Evolutionary conservation across 805 yeast species (phyloP), one percentile per base, ranked within the genome.

Genomic region (Candida methanosorbosa): DNA sequence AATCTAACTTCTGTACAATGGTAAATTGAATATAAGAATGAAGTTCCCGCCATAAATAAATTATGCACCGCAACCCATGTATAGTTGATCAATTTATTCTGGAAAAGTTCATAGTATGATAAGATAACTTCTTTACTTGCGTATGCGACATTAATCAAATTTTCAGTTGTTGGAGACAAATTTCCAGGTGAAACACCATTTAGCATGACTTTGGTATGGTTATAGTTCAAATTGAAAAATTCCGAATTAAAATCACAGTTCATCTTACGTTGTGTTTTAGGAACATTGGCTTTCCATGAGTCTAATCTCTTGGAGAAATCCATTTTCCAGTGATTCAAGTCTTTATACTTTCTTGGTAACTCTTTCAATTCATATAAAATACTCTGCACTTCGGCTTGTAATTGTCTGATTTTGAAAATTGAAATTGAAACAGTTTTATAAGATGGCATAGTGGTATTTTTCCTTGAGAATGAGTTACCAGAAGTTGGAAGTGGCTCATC

Each of bases 11-110:
- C 69, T n/a, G 65, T 65, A 25, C 83, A 73, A 52, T 81, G 81
- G 52, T 82, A 86, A 12, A 85, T 65, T 1, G 87, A 72, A 51
- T 82, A 86, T 29, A 87, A 61, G 45, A 76, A 86, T 1, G 95
- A 81, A 19, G 90, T 81, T 1, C 94, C 94, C 0, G 95, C 88
- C 81, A 83, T 80, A 52, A 85, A 85, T 35, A 85, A 62, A 51
- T 85, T 86, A 54, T 86, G 94, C 3, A 85, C 88, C 0, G 94
- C 92, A 2, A 87, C 88, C 96, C 96, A 87, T 0, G 95, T 84
- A 56, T 83, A 87, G 54, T 85, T 85, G 39, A 86, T 68, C 31
- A 72, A 64, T 45, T 71, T 72, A 20, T 66, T 66, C n/a, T 62
- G 54, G 44, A 70, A 72, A 26, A 87, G 58, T 34, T 70, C 71